phyloP scores from a whole-genome alignment of 2,329 filamentous ascomycete genomes.

The Fusarium sp. region DNA sequence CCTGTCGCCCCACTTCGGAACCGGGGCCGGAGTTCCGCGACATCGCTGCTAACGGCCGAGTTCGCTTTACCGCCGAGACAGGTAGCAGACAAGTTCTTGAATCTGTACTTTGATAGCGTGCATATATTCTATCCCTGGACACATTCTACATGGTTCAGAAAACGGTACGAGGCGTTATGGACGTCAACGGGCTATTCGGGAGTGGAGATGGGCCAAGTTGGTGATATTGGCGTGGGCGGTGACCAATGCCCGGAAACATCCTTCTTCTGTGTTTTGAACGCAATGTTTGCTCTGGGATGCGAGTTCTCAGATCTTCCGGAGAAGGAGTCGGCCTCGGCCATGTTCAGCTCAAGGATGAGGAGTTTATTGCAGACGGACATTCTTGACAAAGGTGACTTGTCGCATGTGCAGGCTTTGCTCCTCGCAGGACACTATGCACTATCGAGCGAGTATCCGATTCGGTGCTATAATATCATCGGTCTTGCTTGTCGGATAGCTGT shows the following conservation, averaged over 20 bases:
- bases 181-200: neutral
- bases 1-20: neutral
- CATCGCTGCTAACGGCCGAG: neutral
- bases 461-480: neutral
- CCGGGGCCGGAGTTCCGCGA: neutral
- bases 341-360: neutral
- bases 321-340: neutral
- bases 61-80: neutral
- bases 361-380: neutral
- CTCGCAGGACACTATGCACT: neutral
- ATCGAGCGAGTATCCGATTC: neutral
- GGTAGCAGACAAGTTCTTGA: neutral
- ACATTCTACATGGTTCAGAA: neutral
- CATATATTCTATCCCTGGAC: slow-evolving; percentile 9
- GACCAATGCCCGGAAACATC: neutral
- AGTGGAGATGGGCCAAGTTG: fast-evolving
- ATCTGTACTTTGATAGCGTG: neutral
- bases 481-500: neutral
- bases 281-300: neutral
- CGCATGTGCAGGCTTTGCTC: neutral
- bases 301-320: neutral
- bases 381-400: neutral
- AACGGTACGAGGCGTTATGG: neutral
- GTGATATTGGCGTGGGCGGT: neutral
- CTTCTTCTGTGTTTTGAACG: neutral